Evolutionary conservation across 2,329 filamentous ascomycete genomes (phyloP).

Genomic region (Pezicula carpinea): DNA sequence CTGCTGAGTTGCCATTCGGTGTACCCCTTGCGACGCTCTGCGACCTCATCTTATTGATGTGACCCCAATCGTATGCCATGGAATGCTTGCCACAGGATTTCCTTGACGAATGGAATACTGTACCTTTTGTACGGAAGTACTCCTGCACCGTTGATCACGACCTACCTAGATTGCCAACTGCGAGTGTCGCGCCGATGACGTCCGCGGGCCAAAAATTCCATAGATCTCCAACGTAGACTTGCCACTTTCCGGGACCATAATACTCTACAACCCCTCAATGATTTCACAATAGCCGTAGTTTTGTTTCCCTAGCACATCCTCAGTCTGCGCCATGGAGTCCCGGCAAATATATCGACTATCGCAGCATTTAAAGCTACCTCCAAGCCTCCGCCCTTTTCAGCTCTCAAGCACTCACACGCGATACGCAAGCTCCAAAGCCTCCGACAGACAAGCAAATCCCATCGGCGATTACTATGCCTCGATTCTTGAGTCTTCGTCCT

Average conservation of each 20-base stretch:
- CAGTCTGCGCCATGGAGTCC: slow-evolving; percentile 19
- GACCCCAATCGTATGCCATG: no score
- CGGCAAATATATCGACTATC: slow-evolving; percentile 19
- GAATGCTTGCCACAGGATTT: no score
- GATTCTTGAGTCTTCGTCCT: slow-evolving; percentile 40
- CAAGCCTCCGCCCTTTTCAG: slow-evolving; percentile 10
- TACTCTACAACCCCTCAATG: slow-evolving; percentile 10
- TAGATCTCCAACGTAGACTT: neutral
- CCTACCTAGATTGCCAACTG: neutral
- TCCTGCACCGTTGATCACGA: no score
- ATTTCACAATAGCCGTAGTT: slow-evolving; percentile 15
- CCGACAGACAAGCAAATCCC: slow-evolving; percentile 33
- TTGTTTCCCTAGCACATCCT: neutral
- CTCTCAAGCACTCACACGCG: slow-evolving; percentile 6
- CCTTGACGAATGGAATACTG: no score
- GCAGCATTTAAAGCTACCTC: slow-evolving; percentile 14
- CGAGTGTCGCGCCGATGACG: neutral
- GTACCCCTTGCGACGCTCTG: no score
- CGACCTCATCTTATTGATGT: no score
- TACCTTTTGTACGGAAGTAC: no score
- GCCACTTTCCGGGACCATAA: neutral
- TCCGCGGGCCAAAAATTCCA: neutral
- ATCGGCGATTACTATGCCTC: slow-evolving; percentile 55
- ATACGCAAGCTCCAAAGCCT: slow-evolving; percentile 9
- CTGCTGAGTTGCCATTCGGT: no score